Evolutionary conservation across 805 yeast species (phyloP).

Genomic region (Nakazawaea ernobii): DNA sequence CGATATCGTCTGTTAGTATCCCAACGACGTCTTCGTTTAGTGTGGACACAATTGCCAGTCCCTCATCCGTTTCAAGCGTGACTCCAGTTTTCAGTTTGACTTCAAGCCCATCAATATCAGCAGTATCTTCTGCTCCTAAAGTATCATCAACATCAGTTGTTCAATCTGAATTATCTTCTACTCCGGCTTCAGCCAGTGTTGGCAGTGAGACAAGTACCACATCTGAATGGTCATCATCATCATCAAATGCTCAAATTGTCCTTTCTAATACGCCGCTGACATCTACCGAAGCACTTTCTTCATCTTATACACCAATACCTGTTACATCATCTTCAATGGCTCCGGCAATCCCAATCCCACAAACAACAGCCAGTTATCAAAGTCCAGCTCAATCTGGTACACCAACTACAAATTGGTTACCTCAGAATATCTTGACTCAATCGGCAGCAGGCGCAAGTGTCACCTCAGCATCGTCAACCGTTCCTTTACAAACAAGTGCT

Average conservation of each 20-base stretch:
- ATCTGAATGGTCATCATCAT: too few species aligned
- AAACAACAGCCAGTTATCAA: background rate
- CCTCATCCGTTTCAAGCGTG: too few species aligned
- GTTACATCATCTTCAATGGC: constrained; percentile 3
- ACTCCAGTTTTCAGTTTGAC: too few species aligned
- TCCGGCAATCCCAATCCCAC: background rate
- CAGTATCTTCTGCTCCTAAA: background rate
- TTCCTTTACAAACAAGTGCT: constrained; percentile 38
- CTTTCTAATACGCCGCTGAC: background rate
- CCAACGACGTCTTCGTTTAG: too few species aligned
- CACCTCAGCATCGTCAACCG: constrained; percentile 18
- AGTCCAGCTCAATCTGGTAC: background rate
- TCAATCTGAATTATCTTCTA: background rate
- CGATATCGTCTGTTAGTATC: background rate
- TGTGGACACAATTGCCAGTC: too few species aligned
- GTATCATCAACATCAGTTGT: background rate
- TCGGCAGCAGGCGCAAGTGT: constrained; percentile 19
- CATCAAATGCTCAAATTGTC: background rate
- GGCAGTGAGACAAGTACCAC: too few species aligned
- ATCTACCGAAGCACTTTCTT: too few species aligned
- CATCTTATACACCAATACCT: background rate
- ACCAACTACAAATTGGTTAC: constrained; percentile 33
- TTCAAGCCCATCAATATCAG: background rate
- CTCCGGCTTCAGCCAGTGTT: background rate
- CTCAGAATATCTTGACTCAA: constrained; percentile 34